Base-by-base conservation (phyloP, 345 rosid genomes). In the Eucalyptus regnans region DNA sequence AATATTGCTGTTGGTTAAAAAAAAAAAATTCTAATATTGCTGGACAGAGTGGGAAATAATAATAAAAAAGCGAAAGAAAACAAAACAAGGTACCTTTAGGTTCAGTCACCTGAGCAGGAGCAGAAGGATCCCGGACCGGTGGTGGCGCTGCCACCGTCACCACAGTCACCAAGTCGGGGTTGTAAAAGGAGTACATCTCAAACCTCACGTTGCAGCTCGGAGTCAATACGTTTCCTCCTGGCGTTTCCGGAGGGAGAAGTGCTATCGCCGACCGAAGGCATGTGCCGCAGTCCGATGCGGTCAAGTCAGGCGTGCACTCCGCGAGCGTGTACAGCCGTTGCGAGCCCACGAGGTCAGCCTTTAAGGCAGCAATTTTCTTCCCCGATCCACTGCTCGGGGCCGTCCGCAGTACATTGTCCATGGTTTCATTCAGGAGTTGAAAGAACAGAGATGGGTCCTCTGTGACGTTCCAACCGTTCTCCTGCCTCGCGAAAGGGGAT, bases 271-370 rank as follows among this genome's bases (percentile, higher is more conserved):
- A 23, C 5, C 13, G 41, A 6, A 93, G 88, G 81, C 88, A 90
- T 43, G 50, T 62, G 5, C 54, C 50, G 41, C 94, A 91, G 29
- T 87, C 88, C 1, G 5, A 7, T 4, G 12, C 33, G 2, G 91
- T 54, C 56, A 93, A 81, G 87, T 92, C 94, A 12, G 94, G 94
- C 17, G 93, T 91, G 89, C 94, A 93, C 87, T 94, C 93, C 17
- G 80, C 93, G 22, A 91, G 90, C 27, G 88, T 90, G 64, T 89
- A 91, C 8, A 93, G 58, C 43, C 64, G 44, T 51, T 31, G 87
- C 48, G 29, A 88, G 23, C 7, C 56, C 4, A 68, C 12, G 13
- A 27, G 85, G 0, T 12, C n/a, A 37, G 8, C 60, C 17, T 83
- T 62, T 43, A 92, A 92, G 0, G 92, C 48, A 1, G 93, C 92